Conservation (phyloP, 805 yeast species). For the Monosporozyma yasuniensis region DNA sequence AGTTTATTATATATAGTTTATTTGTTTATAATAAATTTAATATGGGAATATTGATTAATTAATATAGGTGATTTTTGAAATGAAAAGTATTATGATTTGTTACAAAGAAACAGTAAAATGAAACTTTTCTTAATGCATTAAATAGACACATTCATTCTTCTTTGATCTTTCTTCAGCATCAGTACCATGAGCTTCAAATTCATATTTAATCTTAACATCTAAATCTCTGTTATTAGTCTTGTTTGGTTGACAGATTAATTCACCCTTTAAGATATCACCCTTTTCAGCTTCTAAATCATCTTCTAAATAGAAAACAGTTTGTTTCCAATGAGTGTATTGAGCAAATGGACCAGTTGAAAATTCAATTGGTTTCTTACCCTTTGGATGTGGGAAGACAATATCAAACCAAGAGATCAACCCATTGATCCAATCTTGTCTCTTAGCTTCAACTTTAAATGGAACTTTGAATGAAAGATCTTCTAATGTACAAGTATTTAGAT, state of each 20-base stretch:
- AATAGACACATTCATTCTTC: conserved; percentile 53
- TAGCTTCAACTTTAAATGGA: conserved; percentile 62
- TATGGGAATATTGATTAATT: not conserved
- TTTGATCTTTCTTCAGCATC: conserved; percentile 46
- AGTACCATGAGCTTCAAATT: conserved; percentile 34
- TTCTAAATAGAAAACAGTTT: conserved; percentile 84
- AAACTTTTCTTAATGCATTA: conserved; percentile 46
- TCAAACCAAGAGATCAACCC: conserved; percentile 95
- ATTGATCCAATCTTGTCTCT: conserved; percentile 72
- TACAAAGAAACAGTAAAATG: not conserved
- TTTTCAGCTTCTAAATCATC: conserved; percentile 67
- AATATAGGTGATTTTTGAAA: not conserved
- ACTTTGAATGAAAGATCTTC: conserved; percentile 71
- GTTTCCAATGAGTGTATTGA: conserved; percentile 97
- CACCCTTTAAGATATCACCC: conserved; percentile 71
- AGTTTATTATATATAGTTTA: not conserved
- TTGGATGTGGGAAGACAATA: conserved; percentile 63
- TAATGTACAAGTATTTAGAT: conserved; percentile 78
- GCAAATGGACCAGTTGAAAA: conserved; percentile 95
- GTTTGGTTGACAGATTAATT: conserved; percentile 70
- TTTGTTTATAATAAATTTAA: not conserved
- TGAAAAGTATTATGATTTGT: no score
- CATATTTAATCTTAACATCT: conserved; percentile 63
- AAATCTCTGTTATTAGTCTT: conserved; percentile 75
- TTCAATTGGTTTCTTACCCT: conserved; percentile 47